Percentiles rank a stretch among this genome's conserved stretches.
phyloP scores from a whole-genome alignment of 169 alveolate species.

The Amoebophrya sp. region DNA sequence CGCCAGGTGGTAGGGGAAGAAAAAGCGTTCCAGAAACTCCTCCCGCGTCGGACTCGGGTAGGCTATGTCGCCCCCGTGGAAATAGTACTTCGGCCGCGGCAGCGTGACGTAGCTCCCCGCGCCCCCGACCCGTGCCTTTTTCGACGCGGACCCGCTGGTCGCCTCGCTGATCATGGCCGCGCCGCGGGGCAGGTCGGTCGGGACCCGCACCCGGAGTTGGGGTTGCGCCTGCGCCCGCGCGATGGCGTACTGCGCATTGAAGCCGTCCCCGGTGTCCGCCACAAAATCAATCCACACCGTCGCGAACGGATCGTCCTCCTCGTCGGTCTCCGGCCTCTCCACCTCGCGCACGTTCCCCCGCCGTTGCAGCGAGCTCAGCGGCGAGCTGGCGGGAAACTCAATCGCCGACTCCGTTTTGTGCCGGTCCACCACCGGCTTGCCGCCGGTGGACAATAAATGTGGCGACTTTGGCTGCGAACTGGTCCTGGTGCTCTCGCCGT shows the following conservation, averaged over 20 bases:
- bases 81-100: slow-evolving; percentile 28
- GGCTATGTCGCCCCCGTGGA: slow-evolving; percentile 39
- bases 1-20: slow-evolving; percentile 19
- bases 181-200: background rate
- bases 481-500: too few relatives aligned
- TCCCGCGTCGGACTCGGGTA: slow-evolving; percentile 23
- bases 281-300: slow-evolving; percentile 34
- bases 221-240: slow-evolving; percentile 35
- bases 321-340: too few relatives aligned
- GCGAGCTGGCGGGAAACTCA: too few relatives aligned
- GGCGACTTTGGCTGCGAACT: too few relatives aligned
- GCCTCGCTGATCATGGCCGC: background rate
- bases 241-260: slow-evolving; percentile 28
- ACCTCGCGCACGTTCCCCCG: too few relatives aligned
- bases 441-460: too few relatives aligned
- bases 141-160: background rate
- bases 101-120: background rate
- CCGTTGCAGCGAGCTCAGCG: too few relatives aligned
- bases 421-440: too few relatives aligned
- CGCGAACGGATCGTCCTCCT: too few relatives aligned
- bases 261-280: slow-evolving; percentile 36
- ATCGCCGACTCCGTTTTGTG: too few relatives aligned
- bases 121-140: too few relatives aligned
- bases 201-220: slow-evolving; percentile 4
- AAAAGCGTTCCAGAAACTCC: slow-evolving; percentile 24